These are phyloP conservation scores for Sugiyamaella mastotermitis DNA, from an alignment of 805 yeast species.

Conservation along the genomic window DNA sequence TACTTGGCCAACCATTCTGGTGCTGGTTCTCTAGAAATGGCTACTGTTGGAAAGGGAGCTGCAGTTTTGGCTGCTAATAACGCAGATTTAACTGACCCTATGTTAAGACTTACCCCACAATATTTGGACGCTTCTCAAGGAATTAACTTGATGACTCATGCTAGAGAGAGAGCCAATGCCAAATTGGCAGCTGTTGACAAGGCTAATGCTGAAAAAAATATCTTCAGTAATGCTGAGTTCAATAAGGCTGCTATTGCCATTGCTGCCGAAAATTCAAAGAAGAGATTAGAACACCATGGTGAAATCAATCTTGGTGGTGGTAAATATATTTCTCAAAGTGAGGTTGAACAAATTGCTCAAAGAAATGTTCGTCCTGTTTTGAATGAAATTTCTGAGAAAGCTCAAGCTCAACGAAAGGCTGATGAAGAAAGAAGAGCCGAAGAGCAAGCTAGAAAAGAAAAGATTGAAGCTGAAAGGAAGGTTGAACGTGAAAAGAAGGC, in stretches of 20 bases:
- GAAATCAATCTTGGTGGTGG: conserved; percentile 87
- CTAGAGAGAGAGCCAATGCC: conserved; percentile 44
- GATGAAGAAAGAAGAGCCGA: conserved; percentile 42
- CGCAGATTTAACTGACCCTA: conserved; percentile 12
- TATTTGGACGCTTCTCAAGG: conserved; percentile 13
- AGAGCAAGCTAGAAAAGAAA: conserved; percentile 24
- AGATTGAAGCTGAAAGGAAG: conserved; percentile 13
- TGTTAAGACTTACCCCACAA: conserved; percentile 14
- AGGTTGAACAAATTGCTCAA: conserved; percentile 74
- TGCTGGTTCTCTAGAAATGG: conserved; percentile 16
- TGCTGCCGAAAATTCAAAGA: conserved; percentile 63
- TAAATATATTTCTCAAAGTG: conserved; percentile 62
- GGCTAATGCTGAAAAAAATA: conserved; percentile 35
- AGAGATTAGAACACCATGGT: conserved; percentile 46
- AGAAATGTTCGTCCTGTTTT: conserved; percentile 79
- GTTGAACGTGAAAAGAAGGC: conserved; percentile 17
- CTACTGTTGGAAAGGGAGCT: conserved; percentile 19
- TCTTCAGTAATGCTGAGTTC: conserved; percentile 43
- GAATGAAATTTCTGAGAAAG: conserved; percentile 63
- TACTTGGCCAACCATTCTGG: conserved; percentile 19
- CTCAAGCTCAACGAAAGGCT: conserved; percentile 56
- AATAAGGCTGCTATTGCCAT: conserved; percentile 70
- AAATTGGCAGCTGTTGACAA: conserved; percentile 37
- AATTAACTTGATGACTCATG: conserved; percentile 44
- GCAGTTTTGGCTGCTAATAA: conserved; percentile 15